These are phyloP conservation scores for Galerina sulciceps DNA, from an alignment of 768 basidiomycete genomes.

Conservation along the genomic window DNA sequence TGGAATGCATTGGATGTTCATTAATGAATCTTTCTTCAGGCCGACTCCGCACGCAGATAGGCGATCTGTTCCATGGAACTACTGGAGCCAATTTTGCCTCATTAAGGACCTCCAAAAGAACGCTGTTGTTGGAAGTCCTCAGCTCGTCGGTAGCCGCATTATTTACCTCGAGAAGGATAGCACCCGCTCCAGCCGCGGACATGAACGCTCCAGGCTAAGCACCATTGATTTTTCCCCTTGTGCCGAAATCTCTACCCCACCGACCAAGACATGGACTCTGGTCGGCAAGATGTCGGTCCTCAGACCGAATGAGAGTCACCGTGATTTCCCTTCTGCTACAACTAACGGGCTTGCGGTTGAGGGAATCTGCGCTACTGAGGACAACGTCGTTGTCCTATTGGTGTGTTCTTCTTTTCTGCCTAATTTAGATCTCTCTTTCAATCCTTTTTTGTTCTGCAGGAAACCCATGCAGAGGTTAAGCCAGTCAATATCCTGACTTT, in stretches of 20 bases:
- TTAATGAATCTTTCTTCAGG: constrained; percentile 57
- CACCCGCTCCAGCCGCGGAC: constrained; percentile 22
- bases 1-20: constrained; percentile 52
- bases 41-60: constrained; percentile 47
- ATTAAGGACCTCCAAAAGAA: constrained; percentile 43
- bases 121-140: constrained; percentile 37
- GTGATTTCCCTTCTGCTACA: constrained; percentile 47
- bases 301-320: constrained; percentile 44
- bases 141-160: constrained; percentile 50
- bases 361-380: constrained; percentile 59
- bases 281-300: constrained; percentile 44
- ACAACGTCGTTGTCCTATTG: constrained; percentile 60
- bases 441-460: constrained; percentile 28
- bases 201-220: constrained; percentile 35
- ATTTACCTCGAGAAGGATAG: constrained; percentile 48
- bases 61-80: constrained; percentile 53
- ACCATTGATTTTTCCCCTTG: constrained; percentile 51
- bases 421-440: neutral
- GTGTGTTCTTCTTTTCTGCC: constrained; percentile 36
- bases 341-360: constrained; percentile 51
- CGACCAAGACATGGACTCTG: constrained; percentile 42
- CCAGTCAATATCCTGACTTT: constrained; percentile 54
- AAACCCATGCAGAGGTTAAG: constrained; percentile 39
- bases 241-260: constrained; percentile 34
- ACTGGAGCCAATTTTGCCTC: constrained; percentile 57